Evolutionary conservation across 2,329 filamentous ascomycete genomes (phyloP), one percentile per base, ranked within the genome.

Genomic region (Endothia cerciana): DNA sequence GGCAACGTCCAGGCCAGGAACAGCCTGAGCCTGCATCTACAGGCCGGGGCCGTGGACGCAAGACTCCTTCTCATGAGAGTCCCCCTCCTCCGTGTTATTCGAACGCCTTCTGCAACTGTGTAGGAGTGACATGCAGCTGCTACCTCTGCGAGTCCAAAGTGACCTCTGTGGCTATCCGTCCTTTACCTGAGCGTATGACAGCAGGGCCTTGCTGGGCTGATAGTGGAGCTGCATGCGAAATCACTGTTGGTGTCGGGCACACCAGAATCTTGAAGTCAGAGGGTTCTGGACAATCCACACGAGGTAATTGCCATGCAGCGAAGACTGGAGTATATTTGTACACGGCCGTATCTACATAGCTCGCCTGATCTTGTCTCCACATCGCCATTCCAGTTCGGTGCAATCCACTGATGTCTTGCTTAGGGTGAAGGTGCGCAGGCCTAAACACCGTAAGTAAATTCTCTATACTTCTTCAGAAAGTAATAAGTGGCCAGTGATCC

Each of bases 381-480:
- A 51, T 51, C n/a, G 13, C 47, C 47, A 51, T 28, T 51, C 4
- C 22, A 28, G 22, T n/a, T 30, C 22, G 11, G 13, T 17, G 22
- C 25, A 11, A 17, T 17, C 47, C 25, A 15, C 22, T 28, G 25
- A 5, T n/a, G n/a, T 56, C 53, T n/a, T 62, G 47, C 40, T 30
- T 38, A 22, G 56, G 36, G 17, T 28, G 25, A 51, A 57, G 19
- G 30, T 40, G 19, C 22, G 19, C 51, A 57, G 38, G 17, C 47
- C 71, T 65, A 80, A 2, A 79, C 77, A 11, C 77, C 78, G n/a
- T 72, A 79, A 19, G 72, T 71, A 66, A 80, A 79, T 65, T 80
- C 78, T 36, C 75, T 74, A 62, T 75, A 74, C 70, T 80, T 80
- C 70, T 78, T 79, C 70, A 79, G 75, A 68, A 80, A 80, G 68